A percentile compares a stretch with the other conserved stretches of the same genome.
phyloP scores from a whole-genome alignment of 305 asterid genomes.

The Coffea humblotiana region DNA sequence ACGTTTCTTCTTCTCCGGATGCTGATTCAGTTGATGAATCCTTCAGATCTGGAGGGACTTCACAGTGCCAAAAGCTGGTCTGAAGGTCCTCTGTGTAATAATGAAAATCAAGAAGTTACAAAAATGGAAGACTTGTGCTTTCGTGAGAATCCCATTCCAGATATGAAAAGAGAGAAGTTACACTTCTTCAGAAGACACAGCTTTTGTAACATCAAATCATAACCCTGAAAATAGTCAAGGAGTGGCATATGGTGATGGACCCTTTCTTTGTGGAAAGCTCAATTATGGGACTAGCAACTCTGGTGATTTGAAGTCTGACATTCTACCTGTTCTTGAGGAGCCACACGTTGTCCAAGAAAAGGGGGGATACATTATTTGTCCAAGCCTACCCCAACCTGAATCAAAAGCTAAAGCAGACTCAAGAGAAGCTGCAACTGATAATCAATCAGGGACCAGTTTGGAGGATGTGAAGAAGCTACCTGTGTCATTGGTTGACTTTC shows the following conservation, averaged over 20 bases:
- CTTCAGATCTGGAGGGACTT: constrained; percentile 17
- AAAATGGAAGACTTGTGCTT: constrained; percentile 20
- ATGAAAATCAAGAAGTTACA: constrained; percentile 15
- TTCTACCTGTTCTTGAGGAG: constrained; percentile 23
- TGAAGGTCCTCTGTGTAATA: constrained; percentile 26
- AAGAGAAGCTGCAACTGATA: constrained; percentile 23
- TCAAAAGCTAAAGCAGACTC: constrained; percentile 25
- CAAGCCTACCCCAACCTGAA: constrained; percentile 20
- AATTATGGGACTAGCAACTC: constrained; percentile 21
- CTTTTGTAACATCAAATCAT: constrained; percentile 30
- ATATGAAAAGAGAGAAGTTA: constrained; percentile 9
- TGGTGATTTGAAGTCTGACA: constrained; percentile 32
- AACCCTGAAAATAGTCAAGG: constrained; percentile 24
- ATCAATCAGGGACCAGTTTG: constrained; percentile 22
- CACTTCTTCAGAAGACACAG: constrained; percentile 22
- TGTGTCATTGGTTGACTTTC: constrained; percentile 61
- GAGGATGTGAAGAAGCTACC: constrained; percentile 40
- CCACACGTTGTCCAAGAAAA: constrained; percentile 29
- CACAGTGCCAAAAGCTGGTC: constrained; percentile 7
- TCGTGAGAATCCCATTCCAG: constrained; percentile 19
- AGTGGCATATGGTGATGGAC: constrained; percentile 25
- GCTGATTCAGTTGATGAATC: constrained; percentile 22
- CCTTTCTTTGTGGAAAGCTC: constrained; percentile 33
- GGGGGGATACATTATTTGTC: constrained; percentile 23
- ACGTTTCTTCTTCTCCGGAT: constrained; percentile 31